Evolutionary conservation across 345 rosid genomes (phyloP).

Genomic region (Brassica rapa): DNA sequence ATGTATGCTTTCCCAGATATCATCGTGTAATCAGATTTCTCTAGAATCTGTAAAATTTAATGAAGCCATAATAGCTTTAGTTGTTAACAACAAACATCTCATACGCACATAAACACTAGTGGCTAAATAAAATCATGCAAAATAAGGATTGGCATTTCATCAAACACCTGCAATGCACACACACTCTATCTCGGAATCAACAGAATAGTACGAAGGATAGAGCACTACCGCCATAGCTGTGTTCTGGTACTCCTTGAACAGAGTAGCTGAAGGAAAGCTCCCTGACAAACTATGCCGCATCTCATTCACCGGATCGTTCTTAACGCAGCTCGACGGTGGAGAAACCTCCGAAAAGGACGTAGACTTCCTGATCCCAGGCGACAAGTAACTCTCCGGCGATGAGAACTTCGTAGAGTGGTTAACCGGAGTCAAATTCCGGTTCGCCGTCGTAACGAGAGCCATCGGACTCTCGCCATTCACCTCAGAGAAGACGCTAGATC

Average conservation of each 20-base stretch:
- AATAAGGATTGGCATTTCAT: conserved; percentile 5
- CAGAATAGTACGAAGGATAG: not conserved
- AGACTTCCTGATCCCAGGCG: conserved; percentile 58
- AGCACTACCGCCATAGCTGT: conserved; percentile 83
- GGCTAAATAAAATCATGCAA: not conserved
- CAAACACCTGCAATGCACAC: conserved; percentile 41
- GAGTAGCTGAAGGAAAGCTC: conserved; percentile 79
- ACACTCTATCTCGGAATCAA: not conserved
- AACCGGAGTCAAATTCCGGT: conserved; percentile 32
- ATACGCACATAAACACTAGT: not conserved
- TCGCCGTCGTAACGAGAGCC: conserved; percentile 48
- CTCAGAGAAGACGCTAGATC: no score
- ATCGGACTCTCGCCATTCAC: conserved; percentile 33
- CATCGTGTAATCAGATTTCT: conserved; percentile 82
- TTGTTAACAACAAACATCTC: not conserved
- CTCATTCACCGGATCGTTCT: conserved; percentile 49
- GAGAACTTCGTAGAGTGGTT: conserved; percentile 21
- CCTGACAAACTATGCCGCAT: conserved; percentile 72
- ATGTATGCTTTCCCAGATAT: conserved; percentile 86
- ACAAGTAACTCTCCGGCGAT: conserved; percentile 71
- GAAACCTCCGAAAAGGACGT: conserved; percentile 44
- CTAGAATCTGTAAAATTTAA: conserved; percentile 67
- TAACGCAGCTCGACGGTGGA: conserved; percentile 38
- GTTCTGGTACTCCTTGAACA: conserved; percentile 88
- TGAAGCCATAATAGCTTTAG: not conserved